These are phyloP conservation scores for Fusarium burgessii DNA, from an alignment of 2,329 filamentous ascomycete genomes.

Conservation along the genomic window DNA sequence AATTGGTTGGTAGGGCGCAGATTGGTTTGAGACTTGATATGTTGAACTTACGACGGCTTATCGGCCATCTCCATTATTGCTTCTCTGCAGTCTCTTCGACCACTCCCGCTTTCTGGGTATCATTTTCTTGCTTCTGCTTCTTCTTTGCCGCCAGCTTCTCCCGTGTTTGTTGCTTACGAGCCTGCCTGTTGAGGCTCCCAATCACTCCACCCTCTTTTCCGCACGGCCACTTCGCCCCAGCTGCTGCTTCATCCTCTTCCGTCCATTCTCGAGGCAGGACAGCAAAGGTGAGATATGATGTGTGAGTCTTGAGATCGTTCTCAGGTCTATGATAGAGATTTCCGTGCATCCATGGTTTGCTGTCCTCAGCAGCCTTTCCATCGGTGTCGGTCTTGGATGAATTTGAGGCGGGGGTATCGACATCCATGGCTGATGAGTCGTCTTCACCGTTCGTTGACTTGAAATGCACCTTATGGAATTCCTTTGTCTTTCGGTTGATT, in stretches of 20 bases:
- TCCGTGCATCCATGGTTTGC: conserved; percentile 79
- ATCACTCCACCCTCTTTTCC: conserved; percentile 65
- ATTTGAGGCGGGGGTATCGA: conserved; percentile 49
- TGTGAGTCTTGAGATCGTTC: conserved; percentile 92
- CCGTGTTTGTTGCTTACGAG: conserved; percentile 68
- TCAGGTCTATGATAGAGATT: conserved; percentile 84
- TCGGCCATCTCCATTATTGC: conserved; percentile 26
- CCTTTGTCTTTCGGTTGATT: conserved; percentile 76
- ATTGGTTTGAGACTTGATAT: conserved; percentile 1
- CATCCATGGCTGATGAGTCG: conserved; percentile 57
- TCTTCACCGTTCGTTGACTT: conserved; percentile 32
- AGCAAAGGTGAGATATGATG: conserved; percentile 96
- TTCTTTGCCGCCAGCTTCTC: conserved; percentile 63
- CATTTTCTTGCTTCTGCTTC: conserved; percentile 51
- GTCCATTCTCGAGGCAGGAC: conserved; percentile 88
- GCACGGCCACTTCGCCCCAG: conserved; percentile 73
- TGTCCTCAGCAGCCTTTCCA: conserved; percentile 37
- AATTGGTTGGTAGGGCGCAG: background rate
- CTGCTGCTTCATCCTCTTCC: conserved; percentile 80
- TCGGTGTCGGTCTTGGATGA: conserved; percentile 45
- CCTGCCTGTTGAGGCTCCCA: conserved; percentile 65
- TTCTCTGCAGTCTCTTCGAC: conserved; percentile 28
- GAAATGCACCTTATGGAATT: conserved; percentile 66
- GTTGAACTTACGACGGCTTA: conserved; percentile 12
- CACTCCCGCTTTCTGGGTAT: conserved; percentile 40